Base-by-base conservation (phyloP, 2,329 filamentous ascomycete species). In the Aspergillus fijiensis region DNA sequence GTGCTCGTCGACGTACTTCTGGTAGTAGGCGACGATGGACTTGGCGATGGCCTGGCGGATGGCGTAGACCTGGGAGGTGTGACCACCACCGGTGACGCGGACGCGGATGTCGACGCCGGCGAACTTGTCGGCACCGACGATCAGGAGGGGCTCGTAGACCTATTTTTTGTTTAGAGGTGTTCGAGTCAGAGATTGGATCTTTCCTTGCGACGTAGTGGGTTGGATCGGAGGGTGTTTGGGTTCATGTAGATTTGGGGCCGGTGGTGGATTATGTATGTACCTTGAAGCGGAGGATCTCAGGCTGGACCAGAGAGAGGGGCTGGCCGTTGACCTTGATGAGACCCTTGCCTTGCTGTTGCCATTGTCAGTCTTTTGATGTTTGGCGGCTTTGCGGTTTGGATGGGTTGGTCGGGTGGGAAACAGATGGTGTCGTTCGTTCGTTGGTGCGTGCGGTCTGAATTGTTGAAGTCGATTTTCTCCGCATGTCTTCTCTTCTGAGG, bases 1-100 rank as follows among this genome's bases (percentile, higher is more conserved):
- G 90, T 98, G 93, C 90, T 99, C 95, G 80, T 99, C 95, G 83
- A 98, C 92, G 85, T 89, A 99, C 88, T 99, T 97, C 86, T 97
- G 94, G 90, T 97, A 98, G 90, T 97, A 97, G 82, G 92, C 90
- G 77, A 96, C 89, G 80, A 96, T 91, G 76, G 89, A 90, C 89
- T 98, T 99, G 85, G 93, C 89, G 79, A 99, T 98, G 76, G 95
- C 94, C 86, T 99, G 95, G 76, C 95, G 92, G 86, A 98, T 92
- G 80, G 95, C 95, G 84, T 98, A 97, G 83, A 96, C 87, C 83
- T 97, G 93, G 64, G 91, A 96, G 70, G 90, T 93, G 87, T 98
- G 94, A 85, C 94, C 95, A 91, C 95, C 95, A 80, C 95, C 95
- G 76, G 88, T 86, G 76, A 98, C 95, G 77, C 93, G 91, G 80